Evolutionary conservation across 1,139 yeast species (phyloP).

Genomic region (Pneumocystis oryctolagi): DNA sequence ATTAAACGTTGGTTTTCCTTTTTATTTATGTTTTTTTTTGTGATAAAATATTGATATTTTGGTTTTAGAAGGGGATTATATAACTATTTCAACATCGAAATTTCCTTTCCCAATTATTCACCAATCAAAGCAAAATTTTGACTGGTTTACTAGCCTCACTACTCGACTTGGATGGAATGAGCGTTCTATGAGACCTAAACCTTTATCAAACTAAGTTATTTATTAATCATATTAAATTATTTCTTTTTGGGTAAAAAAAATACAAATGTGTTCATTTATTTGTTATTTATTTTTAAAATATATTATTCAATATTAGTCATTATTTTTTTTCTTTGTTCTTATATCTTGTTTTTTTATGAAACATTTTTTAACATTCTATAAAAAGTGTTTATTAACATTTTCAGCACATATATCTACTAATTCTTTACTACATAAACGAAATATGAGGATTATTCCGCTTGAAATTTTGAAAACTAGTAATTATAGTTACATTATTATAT

Average conservation of each 20-base stretch:
- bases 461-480: not conserved
- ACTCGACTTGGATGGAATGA: constrained; percentile 43
- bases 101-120: constrained; percentile 66
- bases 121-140: constrained; percentile 28
- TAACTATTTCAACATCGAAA: constrained; percentile 55
- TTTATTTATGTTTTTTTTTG: not conserved
- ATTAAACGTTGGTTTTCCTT: constrained; percentile 23
- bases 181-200: constrained; percentile 19
- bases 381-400: not conserved
- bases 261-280: not conserved
- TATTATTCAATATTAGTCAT: not conserved
- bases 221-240: not conserved
- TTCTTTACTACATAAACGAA: not conserved
- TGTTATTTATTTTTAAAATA: not conserved
- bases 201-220: not conserved
- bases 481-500: not conserved
- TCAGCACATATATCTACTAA: not conserved
- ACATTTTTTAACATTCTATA: not conserved
- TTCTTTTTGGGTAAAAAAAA: not conserved
- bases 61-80: constrained; percentile 41
- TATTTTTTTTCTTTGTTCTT: not conserved
- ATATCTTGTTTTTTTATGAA: not conserved
- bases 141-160: constrained; percentile 38
- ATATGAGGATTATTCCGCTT: not conserved
- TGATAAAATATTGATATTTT: not conserved